phyloP scores from a whole-genome alignment of 2,329 filamentous ascomycete species.

The Exophiala sp. region DNA sequence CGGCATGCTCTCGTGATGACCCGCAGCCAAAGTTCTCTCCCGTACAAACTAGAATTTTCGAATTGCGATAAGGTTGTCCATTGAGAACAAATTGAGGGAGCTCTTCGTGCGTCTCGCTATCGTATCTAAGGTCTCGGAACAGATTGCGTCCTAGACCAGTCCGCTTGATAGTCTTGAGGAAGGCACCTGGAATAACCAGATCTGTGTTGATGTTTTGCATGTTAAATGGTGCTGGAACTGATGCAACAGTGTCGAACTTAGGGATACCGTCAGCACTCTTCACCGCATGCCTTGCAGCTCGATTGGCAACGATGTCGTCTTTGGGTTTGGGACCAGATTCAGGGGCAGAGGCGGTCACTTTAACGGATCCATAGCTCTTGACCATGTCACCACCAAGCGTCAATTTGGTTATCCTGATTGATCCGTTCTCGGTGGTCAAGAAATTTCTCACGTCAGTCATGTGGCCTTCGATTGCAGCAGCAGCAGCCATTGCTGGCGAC shows the following conservation, averaged over 20 bases:
- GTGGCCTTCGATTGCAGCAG: constrained; percentile 82
- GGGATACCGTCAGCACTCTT: constrained; percentile 65
- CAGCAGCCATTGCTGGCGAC: constrained; percentile 94
- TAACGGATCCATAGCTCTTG: constrained; percentile 60
- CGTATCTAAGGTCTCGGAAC: constrained; percentile 79
- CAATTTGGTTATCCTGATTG: constrained; percentile 54
- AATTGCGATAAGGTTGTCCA: constrained; percentile 75
- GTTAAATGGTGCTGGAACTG: constrained; percentile 81
- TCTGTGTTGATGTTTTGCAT: constrained; percentile 91
- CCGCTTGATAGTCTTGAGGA: constrained; percentile 97
- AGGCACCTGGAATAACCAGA: constrained; percentile 97
- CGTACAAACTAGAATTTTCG: constrained; percentile 87
- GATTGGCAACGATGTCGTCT: constrained; percentile 59
- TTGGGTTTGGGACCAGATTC: constrained; percentile 59
- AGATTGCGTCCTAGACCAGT: constrained; percentile 84
- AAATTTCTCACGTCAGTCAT: constrained; percentile 86
- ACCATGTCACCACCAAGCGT: constrained; percentile 53
- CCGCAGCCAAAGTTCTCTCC: constrained; percentile 95
- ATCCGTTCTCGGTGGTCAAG: constrained; percentile 54
- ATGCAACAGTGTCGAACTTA: constrained; percentile 78
- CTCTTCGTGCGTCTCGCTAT: constrained; percentile 63
- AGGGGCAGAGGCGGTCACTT: constrained; percentile 58
- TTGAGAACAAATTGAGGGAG: constrained; percentile 84
- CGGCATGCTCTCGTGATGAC: constrained; percentile 86
- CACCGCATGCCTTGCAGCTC: constrained; percentile 43